Base-by-base conservation (phyloP, 805 yeast genomes). In the Ogataea haglerorum region DNA sequence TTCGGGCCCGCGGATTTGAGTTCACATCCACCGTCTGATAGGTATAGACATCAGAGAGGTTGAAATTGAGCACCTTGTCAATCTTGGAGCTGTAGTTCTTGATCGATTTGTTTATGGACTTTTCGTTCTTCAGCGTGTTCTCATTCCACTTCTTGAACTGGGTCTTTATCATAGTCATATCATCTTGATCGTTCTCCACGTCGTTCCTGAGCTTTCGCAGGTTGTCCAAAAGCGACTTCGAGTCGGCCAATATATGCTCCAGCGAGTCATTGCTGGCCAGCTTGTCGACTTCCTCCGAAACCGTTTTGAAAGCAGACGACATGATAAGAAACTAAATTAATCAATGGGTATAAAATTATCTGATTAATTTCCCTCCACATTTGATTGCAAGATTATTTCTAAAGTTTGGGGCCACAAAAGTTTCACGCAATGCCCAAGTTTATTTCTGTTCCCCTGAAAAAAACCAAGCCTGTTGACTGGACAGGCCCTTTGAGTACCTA, bases 401-500 rank as follows among this genome's bases (percentile, higher is more conserved):
- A 2, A 6, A 2, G 2, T 24, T 3, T 2, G 12, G 13, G 13
- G n/a, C 13, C 27, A 29, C 4, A 21, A 28, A 22, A 15, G n/a
- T 8, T 24, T 25, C 24, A n/a, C 10, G n/a, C 24, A 12, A 38
- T 38, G 42, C 28, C 62, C 4, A 56, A 55, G 12, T 54, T 64
- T 14, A 50, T 61, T 6, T 33, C 57, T 2, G 37, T 64, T 12
- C 63, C 67, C 2, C 23, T 52, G 18, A 76, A 76, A 51, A 62
- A 64, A 22, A 75, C 88, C 0, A 76, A 73, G 22, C 78, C 71
- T 12, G 63, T 78, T 45, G 85, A 81, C 57, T 87, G 95, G 95
- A 47, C 63, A 0, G 62, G 70, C 13, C 82, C 89, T 0, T 62
- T 87, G 47, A 72, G 70, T 47, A 56, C 67, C 6, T 85, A 82